These are phyloP conservation scores for Zasmidium citrigriseum DNA, from an alignment of 2,329 filamentous ascomycete species.

Conservation along the genomic window DNA sequence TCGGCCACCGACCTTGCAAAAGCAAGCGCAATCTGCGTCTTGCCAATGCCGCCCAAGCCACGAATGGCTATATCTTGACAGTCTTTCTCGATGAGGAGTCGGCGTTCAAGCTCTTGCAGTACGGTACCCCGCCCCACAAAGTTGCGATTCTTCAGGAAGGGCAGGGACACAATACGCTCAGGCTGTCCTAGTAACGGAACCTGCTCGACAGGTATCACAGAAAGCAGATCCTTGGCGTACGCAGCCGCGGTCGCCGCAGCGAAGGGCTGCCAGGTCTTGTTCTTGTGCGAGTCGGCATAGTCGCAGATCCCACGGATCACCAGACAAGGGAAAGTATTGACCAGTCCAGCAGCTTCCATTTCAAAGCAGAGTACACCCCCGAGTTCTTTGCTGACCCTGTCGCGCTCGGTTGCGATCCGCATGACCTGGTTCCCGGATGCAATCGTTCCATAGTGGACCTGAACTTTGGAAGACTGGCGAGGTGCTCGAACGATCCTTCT, in stretches of 20 bases:
- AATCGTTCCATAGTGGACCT: constrained; percentile 28
- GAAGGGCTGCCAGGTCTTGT: constrained; percentile 26
- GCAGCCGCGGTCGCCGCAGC: constrained; percentile 24
- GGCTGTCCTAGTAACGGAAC: too few species aligned
- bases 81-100: too few species aligned
- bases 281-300: constrained; percentile 30
- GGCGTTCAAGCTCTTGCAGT: too few species aligned
- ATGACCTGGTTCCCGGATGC: constrained; percentile 27
- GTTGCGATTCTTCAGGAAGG: too few species aligned
- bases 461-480: neutral
- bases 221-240: constrained; percentile 23
- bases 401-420: constrained; percentile 9
- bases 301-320: constrained; percentile 29
- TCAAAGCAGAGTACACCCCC: constrained; percentile 25
- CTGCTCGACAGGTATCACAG: neutral
- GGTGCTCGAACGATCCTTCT: neutral
- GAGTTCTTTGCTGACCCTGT: constrained; percentile 4
- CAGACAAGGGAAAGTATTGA: constrained; percentile 25
- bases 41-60: constrained; percentile 34
- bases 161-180: neutral
- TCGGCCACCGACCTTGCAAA: neutral
- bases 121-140: too few species aligned
- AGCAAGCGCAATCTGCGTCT: constrained; percentile 28
- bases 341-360: constrained; percentile 29
- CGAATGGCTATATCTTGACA: constrained; percentile 12